phyloP scores from a whole-genome alignment of 768 basidiomycete genomes.

The Lactifluus volemus region DNA sequence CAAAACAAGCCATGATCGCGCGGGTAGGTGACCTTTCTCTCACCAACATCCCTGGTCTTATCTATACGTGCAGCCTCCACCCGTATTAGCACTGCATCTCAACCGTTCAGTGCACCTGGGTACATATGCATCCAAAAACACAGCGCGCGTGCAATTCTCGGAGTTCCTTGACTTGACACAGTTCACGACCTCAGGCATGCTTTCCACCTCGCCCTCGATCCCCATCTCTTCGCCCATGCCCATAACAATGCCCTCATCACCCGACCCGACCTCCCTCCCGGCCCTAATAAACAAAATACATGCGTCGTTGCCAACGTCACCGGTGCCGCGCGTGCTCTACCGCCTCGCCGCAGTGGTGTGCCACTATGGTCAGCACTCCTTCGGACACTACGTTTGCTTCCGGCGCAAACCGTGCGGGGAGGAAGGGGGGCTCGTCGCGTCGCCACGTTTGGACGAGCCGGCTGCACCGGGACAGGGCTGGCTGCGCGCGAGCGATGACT shows the following conservation, averaged over 20 bases:
- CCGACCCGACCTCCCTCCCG: constrained; percentile 24
- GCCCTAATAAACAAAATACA: not conserved
- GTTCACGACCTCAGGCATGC: constrained; percentile 73
- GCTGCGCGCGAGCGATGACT: constrained; percentile 84
- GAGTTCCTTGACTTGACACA: constrained; percentile 85
- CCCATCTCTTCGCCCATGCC: constrained; percentile 52
- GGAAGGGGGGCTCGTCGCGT: constrained; percentile 32
- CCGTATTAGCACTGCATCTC: constrained; percentile 80
- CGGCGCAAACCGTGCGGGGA: constrained; percentile 64
- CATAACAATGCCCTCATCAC: constrained; percentile 29
- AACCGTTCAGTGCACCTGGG: constrained; percentile 87
- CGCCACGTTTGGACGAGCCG: constrained; percentile 35
- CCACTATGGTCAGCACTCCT: constrained; percentile 88
- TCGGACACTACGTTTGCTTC: constrained; percentile 92
- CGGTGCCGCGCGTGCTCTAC: constrained; percentile 53
- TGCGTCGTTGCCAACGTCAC: not conserved
- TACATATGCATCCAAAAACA: constrained; percentile 72
- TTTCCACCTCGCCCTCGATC: constrained; percentile 59
- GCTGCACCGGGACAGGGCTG: constrained; percentile 55
- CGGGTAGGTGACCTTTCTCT: constrained; percentile 43
- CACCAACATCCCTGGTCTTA: not conserved
- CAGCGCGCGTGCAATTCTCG: constrained; percentile 70
- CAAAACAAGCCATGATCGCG: constrained; percentile 89
- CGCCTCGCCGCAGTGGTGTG: constrained; percentile 80
- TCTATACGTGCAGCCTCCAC: constrained; percentile 53